Conservation (phyloP, 2,329 filamentous ascomycete species). For the Tolypocladium ovalisporum region DNA sequence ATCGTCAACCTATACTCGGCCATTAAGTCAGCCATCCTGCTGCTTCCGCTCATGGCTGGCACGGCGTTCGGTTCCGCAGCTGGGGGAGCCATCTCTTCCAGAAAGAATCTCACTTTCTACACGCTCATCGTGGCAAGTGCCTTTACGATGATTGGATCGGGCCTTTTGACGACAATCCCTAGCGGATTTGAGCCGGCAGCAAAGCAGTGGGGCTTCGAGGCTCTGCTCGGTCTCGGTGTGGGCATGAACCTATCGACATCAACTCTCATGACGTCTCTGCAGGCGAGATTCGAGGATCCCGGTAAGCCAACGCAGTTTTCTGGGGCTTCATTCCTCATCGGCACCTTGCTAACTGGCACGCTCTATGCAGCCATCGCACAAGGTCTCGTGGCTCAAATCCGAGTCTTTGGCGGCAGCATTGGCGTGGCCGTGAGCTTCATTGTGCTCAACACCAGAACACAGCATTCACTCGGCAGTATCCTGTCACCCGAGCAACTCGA, state of each 20-base stretch:
- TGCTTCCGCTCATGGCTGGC: background rate
- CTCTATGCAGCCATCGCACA: background rate
- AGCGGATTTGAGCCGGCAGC: background rate
- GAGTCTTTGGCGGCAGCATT: background rate
- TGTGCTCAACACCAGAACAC: background rate
- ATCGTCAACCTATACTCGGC: background rate
- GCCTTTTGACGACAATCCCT: too few species aligned
- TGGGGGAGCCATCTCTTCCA: background rate
- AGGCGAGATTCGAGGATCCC: background rate
- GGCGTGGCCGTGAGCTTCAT: background rate
- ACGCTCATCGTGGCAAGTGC: background rate
- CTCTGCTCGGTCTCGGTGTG: background rate
- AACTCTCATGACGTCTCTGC: background rate
- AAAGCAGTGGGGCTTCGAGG: background rate
- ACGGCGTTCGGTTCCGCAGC: too few species aligned
- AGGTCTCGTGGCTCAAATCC: background rate
- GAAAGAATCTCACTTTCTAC: background rate
- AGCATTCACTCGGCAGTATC: background rate
- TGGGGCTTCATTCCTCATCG: background rate
- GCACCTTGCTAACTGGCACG: background rate
- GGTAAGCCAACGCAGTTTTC: background rate
- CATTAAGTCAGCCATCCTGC: background rate
- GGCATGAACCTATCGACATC: background rate
- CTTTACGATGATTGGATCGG: background rate
- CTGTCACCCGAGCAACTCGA: background rate